Base-by-base conservation (phyloP, 371 early-diverging fungal species). In the Capillidium rhysosporum region DNA sequence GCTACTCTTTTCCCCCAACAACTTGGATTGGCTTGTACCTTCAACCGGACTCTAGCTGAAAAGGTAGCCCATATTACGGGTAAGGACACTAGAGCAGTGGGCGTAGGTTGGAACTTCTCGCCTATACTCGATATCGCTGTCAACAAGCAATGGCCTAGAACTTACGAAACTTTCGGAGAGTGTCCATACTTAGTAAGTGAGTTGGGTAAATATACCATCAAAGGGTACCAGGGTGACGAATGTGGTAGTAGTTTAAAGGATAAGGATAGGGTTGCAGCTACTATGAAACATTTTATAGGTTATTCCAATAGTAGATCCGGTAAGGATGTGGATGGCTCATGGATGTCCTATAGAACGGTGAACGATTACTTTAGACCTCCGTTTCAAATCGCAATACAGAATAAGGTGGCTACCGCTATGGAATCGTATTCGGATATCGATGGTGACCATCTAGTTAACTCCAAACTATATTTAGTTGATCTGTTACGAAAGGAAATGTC, bases 141-240 rank as follows among this genome's bases (percentile, higher is more conserved):
- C 23, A 73, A 71, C 51, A 79, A 79, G 64, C 71, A 75, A 54
- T 81, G 82, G 82, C 69, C 80, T 1, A 69, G 82, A 10, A 72
- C 72, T 1, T 80, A 73, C 57, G 79, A 80, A 51, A 65, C 65
- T 48, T 69, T 71, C 63, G 72, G 72, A 9, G 65, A 62, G 56
- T 59, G 79, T 34, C 78, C 82, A 8, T 65, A 67, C 57, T 61
- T 81, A 28, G 67, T 67, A 0, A 60, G 71, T 0, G 56, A 65
- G 43, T 68, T 81, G 73, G 76, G 73, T 1, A 55, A 57, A 18
- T 70, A 72, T 20, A 59, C 69, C 9, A 64, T 78, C 9, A 62
- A 63, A 46, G 82, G 82, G 12, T 68, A 76, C 26, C 82, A 81
- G 59, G 82, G 82, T 18, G 70, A 69, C 47, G 77, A 49, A 78